phyloP scores from a whole-genome alignment of 1,284 basidiomycete genomes.

The Vanrija pseudolonga region DNA sequence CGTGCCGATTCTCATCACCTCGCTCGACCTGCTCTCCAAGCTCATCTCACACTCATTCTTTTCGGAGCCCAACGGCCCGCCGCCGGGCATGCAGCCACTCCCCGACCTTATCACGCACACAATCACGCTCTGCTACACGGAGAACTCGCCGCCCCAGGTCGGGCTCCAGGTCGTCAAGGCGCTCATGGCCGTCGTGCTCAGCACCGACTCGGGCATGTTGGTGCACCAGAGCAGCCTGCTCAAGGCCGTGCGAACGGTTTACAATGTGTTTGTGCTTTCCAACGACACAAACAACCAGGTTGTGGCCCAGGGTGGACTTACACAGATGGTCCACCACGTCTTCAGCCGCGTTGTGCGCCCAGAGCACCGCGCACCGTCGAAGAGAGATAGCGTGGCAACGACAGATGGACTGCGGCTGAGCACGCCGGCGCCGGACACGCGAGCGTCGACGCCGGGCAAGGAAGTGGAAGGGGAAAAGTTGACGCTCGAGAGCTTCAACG shows the following conservation, averaged over 20 bases:
- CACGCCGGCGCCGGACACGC: not conserved
- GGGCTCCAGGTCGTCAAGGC: constrained; percentile 95
- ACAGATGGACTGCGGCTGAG: not conserved
- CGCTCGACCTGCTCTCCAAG: constrained; percentile 92
- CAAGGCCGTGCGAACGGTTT: constrained; percentile 92
- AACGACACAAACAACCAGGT: constrained; percentile 87
- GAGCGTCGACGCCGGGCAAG: not conserved
- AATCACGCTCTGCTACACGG: constrained; percentile 85
- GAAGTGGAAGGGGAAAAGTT: constrained; percentile 1
- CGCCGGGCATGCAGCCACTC: constrained; percentile 60
- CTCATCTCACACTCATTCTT: constrained; percentile 96
- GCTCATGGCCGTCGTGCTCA: constrained; percentile 79
- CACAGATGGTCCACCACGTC: constrained; percentile 94
- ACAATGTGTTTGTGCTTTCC: constrained; percentile 90
- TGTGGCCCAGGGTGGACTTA: constrained; percentile 91
- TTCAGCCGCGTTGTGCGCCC: constrained; percentile 63
- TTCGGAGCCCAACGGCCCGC: constrained; percentile 54
- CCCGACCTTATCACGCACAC: constrained; percentile 90
- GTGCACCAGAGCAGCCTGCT: constrained; percentile 91
- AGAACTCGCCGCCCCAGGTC: constrained; percentile 79
- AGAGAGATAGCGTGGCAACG: not conserved
- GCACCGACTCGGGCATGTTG: constrained; percentile 63
- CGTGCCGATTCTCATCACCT: constrained; percentile 89
- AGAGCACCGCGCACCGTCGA: constrained; percentile 13
- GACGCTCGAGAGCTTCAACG: constrained; percentile 33